Percentiles rank a stretch among this genome's conserved stretches.
phyloP scores from a whole-genome alignment of 2,329 filamentous ascomycete species.

The Calonectria fujianensis region DNA sequence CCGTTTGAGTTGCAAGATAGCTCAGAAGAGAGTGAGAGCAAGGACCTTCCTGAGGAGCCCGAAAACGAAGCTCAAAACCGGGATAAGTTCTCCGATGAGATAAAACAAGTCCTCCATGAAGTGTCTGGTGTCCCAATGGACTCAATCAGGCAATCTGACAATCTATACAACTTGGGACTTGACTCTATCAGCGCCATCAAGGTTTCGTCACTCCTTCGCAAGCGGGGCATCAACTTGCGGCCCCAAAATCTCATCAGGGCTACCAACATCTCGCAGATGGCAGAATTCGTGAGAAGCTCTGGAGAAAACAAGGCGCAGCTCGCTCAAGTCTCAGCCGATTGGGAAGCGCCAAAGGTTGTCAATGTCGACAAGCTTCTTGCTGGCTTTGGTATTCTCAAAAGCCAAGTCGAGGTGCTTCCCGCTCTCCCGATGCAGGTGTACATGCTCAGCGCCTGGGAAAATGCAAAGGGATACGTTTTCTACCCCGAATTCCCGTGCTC shows the following conservation, averaged over 20 bases:
- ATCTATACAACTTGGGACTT: constrained; percentile 88
- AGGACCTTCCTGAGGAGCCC: neutral
- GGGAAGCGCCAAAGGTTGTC: constrained; percentile 60
- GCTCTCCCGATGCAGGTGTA: constrained; percentile 86
- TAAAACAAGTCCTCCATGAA: constrained; percentile 70
- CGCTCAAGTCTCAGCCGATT: constrained; percentile 38
- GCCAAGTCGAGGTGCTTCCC: constrained; percentile 78
- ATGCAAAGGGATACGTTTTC: constrained; percentile 79
- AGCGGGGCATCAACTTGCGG: constrained; percentile 75
- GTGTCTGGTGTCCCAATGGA: constrained; percentile 77
- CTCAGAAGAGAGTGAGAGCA: constrained; percentile 1
- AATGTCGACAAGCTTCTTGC: constrained; percentile 63
- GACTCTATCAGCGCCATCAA: constrained; percentile 96
- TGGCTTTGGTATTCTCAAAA: constrained; percentile 61
- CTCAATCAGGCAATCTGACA: constrained; percentile 77
- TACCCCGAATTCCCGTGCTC: constrained; percentile 82
- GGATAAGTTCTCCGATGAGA: constrained; percentile 59
- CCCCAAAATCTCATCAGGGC: constrained; percentile 84
- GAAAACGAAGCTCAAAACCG: constrained; percentile 51
- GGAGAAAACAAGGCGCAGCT: neutral
- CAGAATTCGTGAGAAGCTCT: constrained; percentile 52
- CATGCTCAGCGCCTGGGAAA: constrained; percentile 86
- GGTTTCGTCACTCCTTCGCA: constrained; percentile 81
- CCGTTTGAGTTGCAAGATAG: constrained; percentile 43
- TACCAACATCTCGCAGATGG: constrained; percentile 80